Conservation (phyloP, 2,329 filamentous ascomycete species). For the Fusarium nanum region DNA sequence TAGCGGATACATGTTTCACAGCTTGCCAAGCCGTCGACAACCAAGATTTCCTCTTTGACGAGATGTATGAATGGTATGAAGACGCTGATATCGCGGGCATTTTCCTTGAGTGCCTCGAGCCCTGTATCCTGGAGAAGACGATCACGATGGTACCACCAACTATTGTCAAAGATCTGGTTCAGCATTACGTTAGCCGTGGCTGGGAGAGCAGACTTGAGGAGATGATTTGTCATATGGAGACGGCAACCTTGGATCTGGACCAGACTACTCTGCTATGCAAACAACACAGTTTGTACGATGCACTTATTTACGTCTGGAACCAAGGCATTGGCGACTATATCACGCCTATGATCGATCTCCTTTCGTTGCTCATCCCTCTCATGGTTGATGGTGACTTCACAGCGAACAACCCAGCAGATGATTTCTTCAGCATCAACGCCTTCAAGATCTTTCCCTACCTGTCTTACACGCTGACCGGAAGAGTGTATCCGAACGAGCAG, state of each 20-base stretch:
- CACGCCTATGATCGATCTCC: conserved; percentile 86
- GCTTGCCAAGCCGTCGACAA: conserved; percentile 84
- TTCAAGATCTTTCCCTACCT: conserved; percentile 95
- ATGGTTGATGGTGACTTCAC: conserved; percentile 66
- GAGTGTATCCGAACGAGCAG: conserved; percentile 90
- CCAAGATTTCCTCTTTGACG: conserved; percentile 87
- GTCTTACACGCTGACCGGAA: conserved; percentile 88
- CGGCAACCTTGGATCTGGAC: conserved; percentile 90
- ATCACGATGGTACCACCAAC: conserved; percentile 82
- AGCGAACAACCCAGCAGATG: conserved; percentile 67
- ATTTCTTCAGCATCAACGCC: conserved; percentile 75
- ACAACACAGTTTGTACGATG: conserved; percentile 91
- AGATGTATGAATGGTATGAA: conserved; percentile 91
- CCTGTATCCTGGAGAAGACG: conserved; percentile 83
- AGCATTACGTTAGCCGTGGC: conserved; percentile 80
- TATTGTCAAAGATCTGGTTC: conserved; percentile 87
- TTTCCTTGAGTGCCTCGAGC: conserved; percentile 89
- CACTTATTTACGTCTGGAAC: conserved; percentile 97
- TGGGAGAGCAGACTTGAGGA: conserved; percentile 86
- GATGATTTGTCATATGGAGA: conserved; percentile 93
- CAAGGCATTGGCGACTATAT: conserved; percentile 89
- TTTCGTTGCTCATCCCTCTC: conserved; percentile 73
- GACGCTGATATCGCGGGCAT: conserved; percentile 77
- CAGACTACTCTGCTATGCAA: conserved; percentile 92
- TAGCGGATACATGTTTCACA: conserved; percentile 85